A percentile compares a stretch with the other conserved stretches of the same genome.
These are phyloP conservation scores for Ilyonectria destructans DNA, from an alignment of 2,329 filamentous ascomycete genomes.

Conservation along the genomic window DNA sequence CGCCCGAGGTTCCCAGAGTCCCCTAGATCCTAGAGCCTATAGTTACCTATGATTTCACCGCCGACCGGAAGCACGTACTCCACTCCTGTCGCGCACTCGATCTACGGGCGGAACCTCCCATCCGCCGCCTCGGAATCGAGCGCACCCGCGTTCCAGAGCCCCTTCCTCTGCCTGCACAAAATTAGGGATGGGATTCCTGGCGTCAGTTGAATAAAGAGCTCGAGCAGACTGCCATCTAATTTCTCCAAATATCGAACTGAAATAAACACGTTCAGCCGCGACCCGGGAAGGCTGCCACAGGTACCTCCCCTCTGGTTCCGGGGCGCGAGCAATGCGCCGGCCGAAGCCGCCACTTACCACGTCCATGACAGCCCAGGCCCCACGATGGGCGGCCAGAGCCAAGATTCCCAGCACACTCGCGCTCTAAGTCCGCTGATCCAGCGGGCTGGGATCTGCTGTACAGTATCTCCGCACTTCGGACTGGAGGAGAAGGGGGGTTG, in stretches of 20 bases:
- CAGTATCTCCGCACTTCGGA: neutral
- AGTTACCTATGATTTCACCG: slow-evolving; percentile 18
- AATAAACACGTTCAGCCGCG: neutral
- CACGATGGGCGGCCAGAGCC: neutral
- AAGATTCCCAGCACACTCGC: neutral
- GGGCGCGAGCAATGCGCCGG: neutral
- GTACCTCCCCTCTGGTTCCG: neutral
- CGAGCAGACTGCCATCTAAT: too few relatives aligned
- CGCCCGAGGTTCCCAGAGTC: slow-evolving; percentile 15
- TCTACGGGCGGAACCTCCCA: neutral
- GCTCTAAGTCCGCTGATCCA: neutral
- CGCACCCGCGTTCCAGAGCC: neutral
- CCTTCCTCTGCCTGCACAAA: neutral
- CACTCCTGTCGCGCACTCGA: neutral
- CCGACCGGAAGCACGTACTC: slow-evolving; percentile 15
- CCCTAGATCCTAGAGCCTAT: slow-evolving; percentile 8
- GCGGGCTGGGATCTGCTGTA: neutral
- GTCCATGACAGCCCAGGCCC: neutral
- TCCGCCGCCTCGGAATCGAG: neutral
- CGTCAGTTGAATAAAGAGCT: too few relatives aligned
- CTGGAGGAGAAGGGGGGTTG: too few relatives aligned
- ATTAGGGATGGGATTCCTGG: neutral
- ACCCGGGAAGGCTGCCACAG: neutral
- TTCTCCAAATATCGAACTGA: too few relatives aligned
- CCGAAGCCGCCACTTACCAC: neutral